phyloP scores from a whole-genome alignment of 2,329 filamentous ascomycete genomes.

The Fusarium brachygibbosum region DNA sequence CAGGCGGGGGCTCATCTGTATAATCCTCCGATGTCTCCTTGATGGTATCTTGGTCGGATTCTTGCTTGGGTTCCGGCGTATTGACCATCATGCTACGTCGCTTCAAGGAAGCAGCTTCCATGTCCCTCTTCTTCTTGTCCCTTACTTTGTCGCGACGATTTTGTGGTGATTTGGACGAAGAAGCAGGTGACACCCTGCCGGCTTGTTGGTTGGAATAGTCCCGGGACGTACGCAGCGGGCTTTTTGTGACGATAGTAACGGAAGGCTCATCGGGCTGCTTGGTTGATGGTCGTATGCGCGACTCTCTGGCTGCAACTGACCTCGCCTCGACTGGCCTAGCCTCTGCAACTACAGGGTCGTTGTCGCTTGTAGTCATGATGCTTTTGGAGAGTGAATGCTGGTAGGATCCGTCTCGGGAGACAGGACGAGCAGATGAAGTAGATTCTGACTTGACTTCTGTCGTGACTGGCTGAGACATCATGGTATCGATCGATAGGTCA shows the following conservation, averaged over 20 bases:
- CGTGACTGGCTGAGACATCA: conserved; percentile 43
- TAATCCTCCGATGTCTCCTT: conserved; percentile 10
- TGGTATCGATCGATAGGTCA: conserved; percentile 47
- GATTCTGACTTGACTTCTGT: conserved; percentile 11
- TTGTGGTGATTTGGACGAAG: conserved; percentile 43
- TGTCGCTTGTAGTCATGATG: conserved; percentile 38
- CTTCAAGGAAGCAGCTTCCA: conserved; percentile 53
- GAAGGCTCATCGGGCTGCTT: conserved; percentile 25
- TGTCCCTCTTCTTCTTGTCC: conserved; percentile 57
- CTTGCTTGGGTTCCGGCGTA: conserved; percentile 1
- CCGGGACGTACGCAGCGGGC: conserved; percentile 35
- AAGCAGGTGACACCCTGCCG: conserved; percentile 23
- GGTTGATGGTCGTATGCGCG: conserved; percentile 24
- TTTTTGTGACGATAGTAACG: conserved; percentile 43
- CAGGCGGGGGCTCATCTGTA: conserved; percentile 25
- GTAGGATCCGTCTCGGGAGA: conserved; percentile 25
- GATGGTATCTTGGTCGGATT: conserved; percentile 5
- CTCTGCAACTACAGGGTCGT: conserved; percentile 35
- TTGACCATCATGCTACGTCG: conserved; percentile 34
- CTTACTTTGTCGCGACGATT: conserved; percentile 57
- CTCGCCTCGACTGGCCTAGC: conserved; percentile 21
- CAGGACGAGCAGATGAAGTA: conserved; percentile 18
- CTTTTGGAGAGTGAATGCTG: conserved; percentile 40
- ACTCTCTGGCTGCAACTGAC: conserved; percentile 29
- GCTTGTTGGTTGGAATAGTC: conserved; percentile 4